Evolutionary conservation across 148 eudicot genomes (phyloP).

Genomic region (Dysphania ambrosioides): DNA sequence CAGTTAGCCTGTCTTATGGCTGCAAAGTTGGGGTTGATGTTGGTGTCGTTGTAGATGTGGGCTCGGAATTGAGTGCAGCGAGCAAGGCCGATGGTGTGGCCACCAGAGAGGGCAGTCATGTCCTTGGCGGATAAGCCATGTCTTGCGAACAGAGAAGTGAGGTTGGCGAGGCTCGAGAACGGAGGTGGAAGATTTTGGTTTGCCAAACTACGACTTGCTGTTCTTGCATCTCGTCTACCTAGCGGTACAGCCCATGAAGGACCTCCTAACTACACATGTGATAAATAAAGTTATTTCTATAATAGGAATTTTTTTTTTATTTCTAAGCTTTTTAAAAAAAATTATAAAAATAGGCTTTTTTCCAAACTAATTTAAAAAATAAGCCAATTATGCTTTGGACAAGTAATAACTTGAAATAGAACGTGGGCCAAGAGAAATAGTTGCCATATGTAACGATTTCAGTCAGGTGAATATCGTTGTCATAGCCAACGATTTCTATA

Average conservation of each 20-base stretch:
- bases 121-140: not conserved
- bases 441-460: no score
- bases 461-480: no score
- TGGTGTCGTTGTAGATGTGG: conserved; percentile 6
- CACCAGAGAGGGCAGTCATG: conserved; percentile 14
- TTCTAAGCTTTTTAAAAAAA: no score
- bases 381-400: no score
- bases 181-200: not conserved
- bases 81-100: not conserved
- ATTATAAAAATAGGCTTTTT: no score
- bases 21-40: not conserved
- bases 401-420: no score
- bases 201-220: conserved; percentile 2
- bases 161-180: not conserved
- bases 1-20: not conserved
- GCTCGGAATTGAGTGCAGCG: not conserved
- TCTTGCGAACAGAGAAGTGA: conserved; percentile 1
- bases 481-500: no score
- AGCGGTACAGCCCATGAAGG: not conserved
- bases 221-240: conserved; percentile 5
- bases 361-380: no score
- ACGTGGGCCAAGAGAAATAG: no score
- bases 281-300: no score
- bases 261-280: not conserved
- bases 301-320: no score